phyloP scores from a whole-genome alignment of 441 rosid genomes.

The Breynia disticha region DNA sequence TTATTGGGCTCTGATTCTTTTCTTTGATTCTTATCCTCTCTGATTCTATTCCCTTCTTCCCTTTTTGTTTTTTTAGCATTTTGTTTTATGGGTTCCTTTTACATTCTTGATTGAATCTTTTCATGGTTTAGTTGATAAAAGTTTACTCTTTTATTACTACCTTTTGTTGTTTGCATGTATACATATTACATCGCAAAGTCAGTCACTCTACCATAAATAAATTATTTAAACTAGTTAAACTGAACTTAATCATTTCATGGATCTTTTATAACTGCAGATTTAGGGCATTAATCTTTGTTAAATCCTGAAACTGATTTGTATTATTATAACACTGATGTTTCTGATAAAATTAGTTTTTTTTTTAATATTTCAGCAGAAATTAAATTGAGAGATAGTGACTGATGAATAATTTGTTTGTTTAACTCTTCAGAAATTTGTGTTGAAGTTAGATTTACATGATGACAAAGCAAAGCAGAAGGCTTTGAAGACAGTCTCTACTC shows the following conservation, averaged over 20 bases:
- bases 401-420: neutral
- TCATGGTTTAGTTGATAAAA: neutral
- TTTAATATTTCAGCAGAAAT: neutral
- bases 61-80: conserved; percentile 1
- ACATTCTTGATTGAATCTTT: neutral
- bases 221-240: too few relatives aligned
- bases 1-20: conserved; percentile 12
- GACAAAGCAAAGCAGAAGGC: conserved; percentile 87
- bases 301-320: too few relatives aligned
- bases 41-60: neutral
- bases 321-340: too few relatives aligned
- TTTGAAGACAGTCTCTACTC: conserved; percentile 68
- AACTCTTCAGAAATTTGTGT: conserved; percentile 54
- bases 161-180: too few relatives aligned
- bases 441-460: conserved; percentile 70
- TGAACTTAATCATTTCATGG: too few relatives aligned
- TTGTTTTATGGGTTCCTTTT: conserved; percentile 1
- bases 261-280: too few relatives aligned
- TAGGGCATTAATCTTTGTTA: too few relatives aligned
- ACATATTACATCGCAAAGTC: too few relatives aligned
- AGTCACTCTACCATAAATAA: too few relatives aligned
- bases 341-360: too few relatives aligned
- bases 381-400: neutral
- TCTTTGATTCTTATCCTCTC: neutral
- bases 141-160: neutral